Evolutionary conservation across 1,284 basidiomycete genomes (phyloP).

Genomic region (Trichosporon coremiiforme): DNA sequence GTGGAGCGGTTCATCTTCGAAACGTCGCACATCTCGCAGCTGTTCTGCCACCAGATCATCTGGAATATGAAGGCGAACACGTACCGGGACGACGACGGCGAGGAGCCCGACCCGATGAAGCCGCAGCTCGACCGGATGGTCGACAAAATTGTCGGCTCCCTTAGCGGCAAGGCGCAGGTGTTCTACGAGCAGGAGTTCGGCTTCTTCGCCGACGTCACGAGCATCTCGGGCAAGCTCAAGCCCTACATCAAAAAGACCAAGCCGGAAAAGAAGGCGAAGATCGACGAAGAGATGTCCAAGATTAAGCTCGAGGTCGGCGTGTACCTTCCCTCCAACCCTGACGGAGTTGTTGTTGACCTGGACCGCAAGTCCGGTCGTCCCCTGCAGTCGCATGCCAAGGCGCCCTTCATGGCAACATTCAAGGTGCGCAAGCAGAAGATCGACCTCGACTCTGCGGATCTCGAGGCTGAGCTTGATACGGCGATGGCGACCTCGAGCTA

Average conservation of each 20-base stretch:
- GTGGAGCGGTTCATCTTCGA: conserved; percentile 95
- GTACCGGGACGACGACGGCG: conserved; percentile 86
- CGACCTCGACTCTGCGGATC: conserved; percentile 52
- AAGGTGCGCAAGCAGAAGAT: conserved; percentile 84
- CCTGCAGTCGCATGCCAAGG: conserved; percentile 97
- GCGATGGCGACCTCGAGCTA: conserved; percentile 66
- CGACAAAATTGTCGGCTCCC: conserved; percentile 73
- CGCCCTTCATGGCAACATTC: conserved; percentile 99
- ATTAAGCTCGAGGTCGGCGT: conserved; percentile 91
- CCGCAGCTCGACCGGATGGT: conserved; percentile 88
- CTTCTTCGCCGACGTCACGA: conserved; percentile 96
- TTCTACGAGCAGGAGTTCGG: conserved; percentile 96
- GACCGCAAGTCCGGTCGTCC: conserved; percentile 96
- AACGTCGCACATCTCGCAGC: conserved; percentile 93
- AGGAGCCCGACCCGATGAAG: conserved; percentile 80
- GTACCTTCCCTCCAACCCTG: conserved; percentile 96
- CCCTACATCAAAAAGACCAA: conserved; percentile 96
- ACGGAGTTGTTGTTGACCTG: conserved; percentile 92
- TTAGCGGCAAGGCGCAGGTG: conserved; percentile 85
- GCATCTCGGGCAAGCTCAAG: conserved; percentile 96
- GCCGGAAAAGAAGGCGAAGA: conserved; percentile 95
- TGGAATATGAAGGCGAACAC: conserved; percentile 99
- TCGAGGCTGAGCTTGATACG: conserved; percentile 36
- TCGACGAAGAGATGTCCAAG: conserved; percentile 99
- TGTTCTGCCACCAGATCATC: conserved; percentile 99